phyloP scores from a whole-genome alignment of 306 rosid species.

The Boehmeria nivea region DNA sequence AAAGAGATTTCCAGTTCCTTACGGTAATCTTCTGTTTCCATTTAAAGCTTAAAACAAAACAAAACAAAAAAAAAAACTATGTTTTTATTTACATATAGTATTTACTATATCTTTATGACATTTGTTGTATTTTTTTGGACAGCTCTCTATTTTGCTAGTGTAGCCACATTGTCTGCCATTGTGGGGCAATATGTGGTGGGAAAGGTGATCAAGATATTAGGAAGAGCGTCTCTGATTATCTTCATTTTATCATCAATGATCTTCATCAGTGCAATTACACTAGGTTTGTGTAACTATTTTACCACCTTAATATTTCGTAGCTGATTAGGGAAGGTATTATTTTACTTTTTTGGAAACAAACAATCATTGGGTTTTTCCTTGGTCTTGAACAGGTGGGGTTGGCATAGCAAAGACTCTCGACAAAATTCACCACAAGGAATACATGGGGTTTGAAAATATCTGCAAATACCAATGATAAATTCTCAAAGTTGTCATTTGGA shows the following conservation, averaged over 20 bases:
- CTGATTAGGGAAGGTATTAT: too few species aligned
- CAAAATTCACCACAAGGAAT: slow-evolving; percentile 43
- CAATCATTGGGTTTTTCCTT: slow-evolving; percentile 10
- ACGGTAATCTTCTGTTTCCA: slow-evolving; percentile 31
- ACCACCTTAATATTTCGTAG: too few species aligned
- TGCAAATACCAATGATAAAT: slow-evolving; percentile 35
- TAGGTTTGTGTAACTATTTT: slow-evolving; percentile 28
- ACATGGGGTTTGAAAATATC: slow-evolving; percentile 73
- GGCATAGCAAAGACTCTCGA: slow-evolving; percentile 48
- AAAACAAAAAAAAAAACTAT: too few species aligned
- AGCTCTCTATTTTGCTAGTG: slow-evolving; percentile 48
- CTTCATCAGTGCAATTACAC: slow-evolving; percentile 59
- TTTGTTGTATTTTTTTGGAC: slow-evolving; percentile 17
- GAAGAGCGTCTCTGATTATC: slow-evolving; percentile 71
- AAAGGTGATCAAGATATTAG: slow-evolving; percentile 40
- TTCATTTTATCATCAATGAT: slow-evolving; percentile 62
- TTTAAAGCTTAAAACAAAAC: too few species aligned
- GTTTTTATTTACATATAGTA: too few species aligned
- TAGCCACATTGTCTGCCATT: slow-evolving; percentile 60
- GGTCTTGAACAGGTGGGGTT: slow-evolving; percentile 51
- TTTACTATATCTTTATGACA: too few species aligned
- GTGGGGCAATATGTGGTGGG: slow-evolving; percentile 61
- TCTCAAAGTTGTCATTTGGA: neutral
- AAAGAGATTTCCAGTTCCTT: slow-evolving; percentile 66
- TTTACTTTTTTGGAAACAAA: neutral